phyloP scores from a whole-genome alignment of 306 rosid species.

The Gleditsia sinensis region DNA sequence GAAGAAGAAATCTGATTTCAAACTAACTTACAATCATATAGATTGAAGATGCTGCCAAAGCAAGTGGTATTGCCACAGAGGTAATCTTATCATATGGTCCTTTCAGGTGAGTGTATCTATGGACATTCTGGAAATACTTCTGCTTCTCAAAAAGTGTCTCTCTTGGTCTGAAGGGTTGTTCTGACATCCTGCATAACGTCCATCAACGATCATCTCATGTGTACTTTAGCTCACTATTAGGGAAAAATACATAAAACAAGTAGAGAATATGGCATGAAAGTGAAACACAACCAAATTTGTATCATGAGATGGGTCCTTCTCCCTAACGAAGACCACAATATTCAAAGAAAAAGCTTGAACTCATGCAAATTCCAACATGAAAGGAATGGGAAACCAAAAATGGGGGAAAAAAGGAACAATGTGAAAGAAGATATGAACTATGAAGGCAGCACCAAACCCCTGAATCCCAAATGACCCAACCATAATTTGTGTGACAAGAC shows the following conservation, averaged over 20 bases:
- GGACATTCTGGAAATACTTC: slow-evolving; percentile 65
- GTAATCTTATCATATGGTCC: slow-evolving; percentile 84
- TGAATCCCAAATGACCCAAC: not conserved
- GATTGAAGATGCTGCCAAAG: slow-evolving; percentile 71
- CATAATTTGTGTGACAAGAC: not conserved
- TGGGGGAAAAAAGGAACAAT: not conserved
- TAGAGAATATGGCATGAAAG: not conserved
- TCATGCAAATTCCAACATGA: not conserved
- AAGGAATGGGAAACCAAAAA: not conserved
- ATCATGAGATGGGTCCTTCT: not conserved
- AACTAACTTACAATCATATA: slow-evolving; percentile 69
- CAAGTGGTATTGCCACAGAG: slow-evolving; percentile 88
- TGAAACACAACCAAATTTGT: slow-evolving; percentile 9
- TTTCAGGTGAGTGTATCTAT: slow-evolving; percentile 75
- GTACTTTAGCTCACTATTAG: not conserved
- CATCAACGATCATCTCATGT: slow-evolving; percentile 1
- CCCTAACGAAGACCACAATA: not conserved
- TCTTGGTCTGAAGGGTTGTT: slow-evolving; percentile 81
- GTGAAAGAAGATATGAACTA: not conserved
- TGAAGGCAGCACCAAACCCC: not conserved
- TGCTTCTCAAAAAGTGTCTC: slow-evolving; percentile 80
- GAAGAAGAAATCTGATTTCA: not conserved
- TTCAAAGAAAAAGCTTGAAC: not conserved
- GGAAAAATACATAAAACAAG: not conserved
- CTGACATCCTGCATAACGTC: slow-evolving; percentile 65